These are phyloP conservation scores for Tuber melanosporum DNA, from an alignment of 495 filamentous ascomycete genomes.

Conservation along the genomic window DNA sequence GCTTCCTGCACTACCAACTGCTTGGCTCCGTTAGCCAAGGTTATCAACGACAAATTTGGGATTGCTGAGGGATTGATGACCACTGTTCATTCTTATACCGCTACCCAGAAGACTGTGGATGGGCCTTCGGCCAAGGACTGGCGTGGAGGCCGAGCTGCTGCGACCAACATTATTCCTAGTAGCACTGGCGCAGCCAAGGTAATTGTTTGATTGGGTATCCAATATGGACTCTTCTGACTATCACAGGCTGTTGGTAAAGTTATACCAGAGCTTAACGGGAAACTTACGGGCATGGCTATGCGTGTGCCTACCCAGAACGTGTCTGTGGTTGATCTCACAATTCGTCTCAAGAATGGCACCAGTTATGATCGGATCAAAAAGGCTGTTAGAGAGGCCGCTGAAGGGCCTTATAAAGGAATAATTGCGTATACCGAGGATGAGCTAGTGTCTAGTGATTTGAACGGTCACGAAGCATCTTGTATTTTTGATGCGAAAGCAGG, in stretches of 20 bases:
- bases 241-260: slow-evolving; percentile 87
- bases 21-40: slow-evolving; percentile 97
- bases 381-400: slow-evolving; percentile 77
- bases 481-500: slow-evolving; percentile 99
- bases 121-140: slow-evolving; percentile 98
- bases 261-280: slow-evolving; percentile 93
- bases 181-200: slow-evolving; percentile 96
- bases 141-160: slow-evolving; percentile 96
- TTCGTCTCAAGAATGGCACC: slow-evolving; percentile 83
- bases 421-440: slow-evolving; percentile 96
- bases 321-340: slow-evolving; percentile 95
- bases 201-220: background rate
- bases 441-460: slow-evolving; percentile 86
- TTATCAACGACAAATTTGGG: slow-evolving; percentile 93
- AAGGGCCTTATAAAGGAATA: slow-evolving; percentile 81
- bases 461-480: slow-evolving; percentile 83
- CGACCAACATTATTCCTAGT: slow-evolving; percentile 99
- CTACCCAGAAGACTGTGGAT: slow-evolving; percentile 99
- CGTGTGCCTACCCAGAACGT: slow-evolving; percentile 98
- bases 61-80: slow-evolving; percentile 99
- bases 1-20: slow-evolving; percentile 99
- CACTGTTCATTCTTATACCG: slow-evolving; percentile 99
- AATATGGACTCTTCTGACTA: background rate
- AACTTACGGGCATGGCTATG: slow-evolving; percentile 99
- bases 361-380: slow-evolving; percentile 91